Evolutionary conservation across 225 moss, liverwort and hornwort species (phyloP).

Genomic region (Pleurozium schreberi): DNA sequence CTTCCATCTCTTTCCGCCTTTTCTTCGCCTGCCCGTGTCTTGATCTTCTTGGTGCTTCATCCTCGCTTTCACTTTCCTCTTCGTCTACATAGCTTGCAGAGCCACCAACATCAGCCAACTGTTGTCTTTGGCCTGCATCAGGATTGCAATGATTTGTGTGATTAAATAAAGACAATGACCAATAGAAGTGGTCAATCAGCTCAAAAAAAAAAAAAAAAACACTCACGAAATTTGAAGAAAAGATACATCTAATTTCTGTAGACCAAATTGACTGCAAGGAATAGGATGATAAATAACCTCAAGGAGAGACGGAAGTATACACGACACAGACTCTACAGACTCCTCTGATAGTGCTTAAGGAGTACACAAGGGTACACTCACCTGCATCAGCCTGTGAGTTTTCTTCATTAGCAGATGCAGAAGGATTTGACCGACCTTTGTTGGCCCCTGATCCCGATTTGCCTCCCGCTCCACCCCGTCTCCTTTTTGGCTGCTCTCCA

Average conservation of each 20-base stretch:
- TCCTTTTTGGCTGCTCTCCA: slow-evolving; percentile 80
- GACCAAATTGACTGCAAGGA: neutral
- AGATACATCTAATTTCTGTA: neutral
- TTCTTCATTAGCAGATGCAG: slow-evolving; percentile 45
- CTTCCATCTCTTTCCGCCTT: slow-evolving; percentile 78
- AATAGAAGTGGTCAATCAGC: neutral
- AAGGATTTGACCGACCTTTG: slow-evolving; percentile 40
- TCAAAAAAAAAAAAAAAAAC: neutral
- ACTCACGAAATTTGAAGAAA: neutral
- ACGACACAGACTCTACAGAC: neutral
- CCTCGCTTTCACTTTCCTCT: slow-evolving; percentile 97
- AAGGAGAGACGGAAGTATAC: neutral
- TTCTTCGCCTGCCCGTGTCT: slow-evolving; percentile 94
- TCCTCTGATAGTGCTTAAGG: neutral
- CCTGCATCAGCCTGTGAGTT: slow-evolving; percentile 62
- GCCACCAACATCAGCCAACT: slow-evolving; percentile 48
- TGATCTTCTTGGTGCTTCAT: slow-evolving; percentile 94
- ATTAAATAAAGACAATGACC: neutral
- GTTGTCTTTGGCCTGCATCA: slow-evolving; percentile 49
- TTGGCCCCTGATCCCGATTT: slow-evolving; percentile 42
- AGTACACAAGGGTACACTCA: neutral
- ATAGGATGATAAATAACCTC: neutral
- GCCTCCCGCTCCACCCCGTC: slow-evolving; percentile 68
- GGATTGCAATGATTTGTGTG: slow-evolving; percentile 8
- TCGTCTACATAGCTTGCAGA: slow-evolving; percentile 71